Evolutionary conservation across 2,329 filamentous ascomycete genomes (phyloP).

Genomic region (Acrodontium crateriforme): DNA sequence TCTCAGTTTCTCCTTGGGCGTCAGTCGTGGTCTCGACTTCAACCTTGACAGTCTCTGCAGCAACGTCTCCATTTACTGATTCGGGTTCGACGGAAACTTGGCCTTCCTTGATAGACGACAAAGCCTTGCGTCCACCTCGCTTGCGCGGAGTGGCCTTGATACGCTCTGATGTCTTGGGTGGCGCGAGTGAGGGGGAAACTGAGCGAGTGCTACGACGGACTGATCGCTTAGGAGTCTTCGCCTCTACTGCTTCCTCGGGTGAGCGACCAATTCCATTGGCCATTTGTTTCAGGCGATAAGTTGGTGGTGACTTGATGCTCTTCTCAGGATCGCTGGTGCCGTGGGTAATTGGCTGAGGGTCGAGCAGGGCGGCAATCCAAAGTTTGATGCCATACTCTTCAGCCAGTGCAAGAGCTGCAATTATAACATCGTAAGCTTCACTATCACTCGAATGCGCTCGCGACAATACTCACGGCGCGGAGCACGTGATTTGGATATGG

Average conservation of each 20-base stretch:
- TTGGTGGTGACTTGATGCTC: conserved; percentile 69
- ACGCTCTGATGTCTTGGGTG: conserved; percentile 27
- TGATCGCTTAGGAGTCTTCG: conserved; percentile 9
- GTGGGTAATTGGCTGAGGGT: conserved; percentile 65
- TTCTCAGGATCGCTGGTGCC: conserved; percentile 45
- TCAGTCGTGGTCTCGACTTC: conserved; percentile 53
- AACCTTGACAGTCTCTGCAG: conserved; percentile 49
- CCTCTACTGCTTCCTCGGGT: conserved; percentile 10
- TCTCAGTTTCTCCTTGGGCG: conserved; percentile 44
- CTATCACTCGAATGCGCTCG: too few species aligned
- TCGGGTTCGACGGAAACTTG: conserved; percentile 14
- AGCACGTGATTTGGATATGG: conserved; percentile 6
- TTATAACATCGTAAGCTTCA: conserved; percentile 1
- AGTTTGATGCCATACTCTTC: conserved; percentile 72
- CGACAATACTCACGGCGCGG: background rate
- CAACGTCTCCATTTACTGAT: conserved; percentile 4
- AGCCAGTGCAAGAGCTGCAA: conserved; percentile 62
- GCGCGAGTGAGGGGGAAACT: conserved; percentile 40
- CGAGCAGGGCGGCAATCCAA: conserved; percentile 88
- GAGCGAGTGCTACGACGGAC: conserved; percentile 41
- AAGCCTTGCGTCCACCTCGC: conserved; percentile 28
- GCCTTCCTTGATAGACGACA: conserved; percentile 18
- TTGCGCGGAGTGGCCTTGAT: conserved; percentile 42
- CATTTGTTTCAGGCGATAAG: conserved; percentile 38
- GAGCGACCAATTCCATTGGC: conserved; percentile 15